Base-by-base conservation (phyloP, 768 basidiomycete species). In the Pisolithus orientalis region DNA sequence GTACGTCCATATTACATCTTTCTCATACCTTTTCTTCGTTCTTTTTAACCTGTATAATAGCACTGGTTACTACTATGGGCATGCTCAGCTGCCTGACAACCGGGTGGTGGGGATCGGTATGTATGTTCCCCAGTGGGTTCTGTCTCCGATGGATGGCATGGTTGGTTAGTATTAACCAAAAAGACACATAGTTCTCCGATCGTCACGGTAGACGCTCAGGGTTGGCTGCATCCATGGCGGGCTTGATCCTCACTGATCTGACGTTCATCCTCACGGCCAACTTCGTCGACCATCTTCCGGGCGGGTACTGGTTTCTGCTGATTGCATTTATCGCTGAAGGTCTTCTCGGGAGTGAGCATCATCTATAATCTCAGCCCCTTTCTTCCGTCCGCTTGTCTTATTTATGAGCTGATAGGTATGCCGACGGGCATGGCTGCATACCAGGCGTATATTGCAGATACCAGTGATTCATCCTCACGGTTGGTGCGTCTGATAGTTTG, bases 21-120 rank as follows among this genome's bases (percentile, higher is more conserved):
- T n/a, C 13, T 6, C 29, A 16, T 43, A 21, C 9, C 1, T 17
- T 21, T 21, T 27, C 21, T 10, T 45, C 14, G 44, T 29, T 10
- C 14, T 45, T 21, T 1, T 21, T 21, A 21, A 25, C 29, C 14
- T 16, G 16, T 5, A 31, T 24, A 16, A n/a, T 29, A 31, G 44
- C 27, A 16, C 25, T 45, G n/a, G 28, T 27, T 0, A 73, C 83
- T 3, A 72, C 77, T 8, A 81, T 80, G 71, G 93, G 93, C 8
- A 66, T 90, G 47, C 70, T 95, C 32, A 77, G 82, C 31, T 87
- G 88, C 55, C 62, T 94, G 32, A 92, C 90, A 3, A 84, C 85
- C 11, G 89, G 80, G 2, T 94, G 84, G 80, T 95, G 93, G 93
- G 86, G 87, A 51, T 77, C 84, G 49, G 86, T 87, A 67, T 65